Evolutionary conservation across 352 stramenopile genomes (phyloP).

Genomic region (Phytophthora rubi): DNA sequence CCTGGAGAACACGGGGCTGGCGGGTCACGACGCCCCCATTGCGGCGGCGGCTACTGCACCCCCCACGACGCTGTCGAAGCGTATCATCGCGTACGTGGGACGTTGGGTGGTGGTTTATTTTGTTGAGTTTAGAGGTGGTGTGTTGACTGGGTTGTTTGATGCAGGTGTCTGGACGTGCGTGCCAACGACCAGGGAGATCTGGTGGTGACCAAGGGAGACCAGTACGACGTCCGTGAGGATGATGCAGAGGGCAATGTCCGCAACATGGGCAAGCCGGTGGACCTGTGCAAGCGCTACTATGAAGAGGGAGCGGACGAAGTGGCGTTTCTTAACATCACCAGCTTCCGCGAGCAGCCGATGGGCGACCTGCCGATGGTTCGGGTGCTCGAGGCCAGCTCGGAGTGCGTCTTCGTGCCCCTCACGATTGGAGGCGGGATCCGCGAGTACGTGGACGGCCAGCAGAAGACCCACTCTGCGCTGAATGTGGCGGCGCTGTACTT

Average conservation of each 20-base stretch:
- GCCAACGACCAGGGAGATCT: constrained; percentile 96
- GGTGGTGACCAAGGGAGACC: constrained; percentile 99
- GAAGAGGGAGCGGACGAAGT: constrained; percentile 97
- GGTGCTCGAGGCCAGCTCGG: constrained; percentile 94
- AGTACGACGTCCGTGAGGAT: constrained; percentile 98
- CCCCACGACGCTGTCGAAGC: constrained; percentile 91
- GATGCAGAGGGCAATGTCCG: constrained; percentile 88
- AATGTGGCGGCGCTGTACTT: constrained; percentile 98
- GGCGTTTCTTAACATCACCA: constrained; percentile 99
- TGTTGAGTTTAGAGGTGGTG: neutral
- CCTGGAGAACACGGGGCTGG: constrained; percentile 77
- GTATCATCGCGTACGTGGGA: constrained; percentile 91
- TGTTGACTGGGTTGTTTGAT: neutral
- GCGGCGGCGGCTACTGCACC: constrained; percentile 30
- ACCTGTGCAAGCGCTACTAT: constrained; percentile 96
- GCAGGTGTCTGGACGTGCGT: constrained; percentile 95
- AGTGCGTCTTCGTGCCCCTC: constrained; percentile 97
- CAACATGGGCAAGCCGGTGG: constrained; percentile 98
- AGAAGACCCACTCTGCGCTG: constrained; percentile 90
- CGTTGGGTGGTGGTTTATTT: neutral
- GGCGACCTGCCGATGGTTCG: constrained; percentile 97
- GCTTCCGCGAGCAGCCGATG: constrained; percentile 96
- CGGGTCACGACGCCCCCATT: constrained; percentile 58
- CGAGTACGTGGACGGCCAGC: constrained; percentile 93
- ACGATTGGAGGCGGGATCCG: constrained; percentile 98